Conservation (phyloP, 1,139 yeast species). For the Hyphopichia wangnamkhiaoensis region DNA sequence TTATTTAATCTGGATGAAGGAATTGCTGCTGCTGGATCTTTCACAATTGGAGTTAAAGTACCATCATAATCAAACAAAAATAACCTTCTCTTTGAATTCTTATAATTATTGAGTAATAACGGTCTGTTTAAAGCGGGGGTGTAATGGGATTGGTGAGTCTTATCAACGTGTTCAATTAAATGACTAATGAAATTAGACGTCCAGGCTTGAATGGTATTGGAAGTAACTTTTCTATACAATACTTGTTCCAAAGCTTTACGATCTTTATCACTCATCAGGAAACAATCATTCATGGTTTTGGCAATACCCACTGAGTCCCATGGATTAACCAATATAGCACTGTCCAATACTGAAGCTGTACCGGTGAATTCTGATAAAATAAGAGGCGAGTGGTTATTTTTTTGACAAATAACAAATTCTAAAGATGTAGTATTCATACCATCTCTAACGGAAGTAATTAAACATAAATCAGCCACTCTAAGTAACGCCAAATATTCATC, state of each 20-base stretch:
- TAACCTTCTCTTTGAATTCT: conserved; percentile 63
- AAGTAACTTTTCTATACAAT: conserved; percentile 63
- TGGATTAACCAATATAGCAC: conserved; percentile 87
- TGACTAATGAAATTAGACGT: conserved; percentile 60
- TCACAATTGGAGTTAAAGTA: conserved; percentile 91
- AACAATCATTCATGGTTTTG: conserved; percentile 70
- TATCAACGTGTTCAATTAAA: conserved; percentile 51
- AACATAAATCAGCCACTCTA: conserved; percentile 85
- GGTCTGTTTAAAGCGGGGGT: conserved; percentile 90
- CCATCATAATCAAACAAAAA: conserved; percentile 97
- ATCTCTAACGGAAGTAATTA: conserved; percentile 89
- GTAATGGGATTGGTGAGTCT: conserved; percentile 49
- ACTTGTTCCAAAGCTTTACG: conserved; percentile 43
- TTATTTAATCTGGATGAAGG: conserved; percentile 75
- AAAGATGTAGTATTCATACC: conserved; percentile 96
- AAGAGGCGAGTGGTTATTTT: conserved; percentile 69
- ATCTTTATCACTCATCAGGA: conserved; percentile 48
- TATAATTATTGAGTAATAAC: conserved; percentile 58
- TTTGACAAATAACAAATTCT: conserved; percentile 89
- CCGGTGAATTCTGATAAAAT: conserved; percentile 93
- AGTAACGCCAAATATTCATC: conserved; percentile 88
- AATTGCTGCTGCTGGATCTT: conserved; percentile 97
- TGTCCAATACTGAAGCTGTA: conserved; percentile 75
- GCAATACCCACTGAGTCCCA: conserved; percentile 97
- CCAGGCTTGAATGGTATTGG: conserved; percentile 83